Evolutionary conservation across 257 asterid genomes (phyloP), one percentile per base, ranked within the genome.

Genomic region (Primulina tabacum): DNA sequence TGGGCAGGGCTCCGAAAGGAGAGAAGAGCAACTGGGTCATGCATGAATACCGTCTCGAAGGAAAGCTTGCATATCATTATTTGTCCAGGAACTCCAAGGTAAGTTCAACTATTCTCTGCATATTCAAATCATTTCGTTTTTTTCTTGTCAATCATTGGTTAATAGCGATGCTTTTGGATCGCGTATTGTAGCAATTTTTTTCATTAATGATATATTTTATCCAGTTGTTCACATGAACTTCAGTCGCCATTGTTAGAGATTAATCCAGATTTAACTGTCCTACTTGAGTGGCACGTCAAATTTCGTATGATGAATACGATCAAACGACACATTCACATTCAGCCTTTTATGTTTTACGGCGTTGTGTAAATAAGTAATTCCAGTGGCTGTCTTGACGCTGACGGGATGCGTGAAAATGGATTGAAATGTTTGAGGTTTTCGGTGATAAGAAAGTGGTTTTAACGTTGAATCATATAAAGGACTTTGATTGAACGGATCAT

Each of bases 41-140:
- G 97, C 97, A 92, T 66, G 98, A 92, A 66, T 92, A 85, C 33
- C 93, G 98, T 2, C 97, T 92, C 29, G 95, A 92, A 24, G 98
- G 98, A 10, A 89, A 92, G 56, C 88, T 89, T 65, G 85, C 96
- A 1, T 89, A 84, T 70, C 95, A 89, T 66, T 88, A 85, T 62
- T 74, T 92, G 74, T 88, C 97, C 8, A 64, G 78, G 18, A 84
- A 85, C 40, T 81, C 98, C 18, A 92, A 86, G 96, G 97, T 90
- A 66, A 3, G 14, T 26, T 37, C 30, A 28, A 28, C 3, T 28
- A 28, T 28, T 28, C 30, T 28, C 30, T 28, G 30, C 30, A 28
- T 28, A 2, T 52, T 52, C 37, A 8, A 35, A 35, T 1, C 43
- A 35, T 35, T 35, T 35, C 11, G 11, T 28, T 28, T 28, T 28